Base-by-base conservation (phyloP, 75 land plant genomes). In the Picea glauca region DNA sequence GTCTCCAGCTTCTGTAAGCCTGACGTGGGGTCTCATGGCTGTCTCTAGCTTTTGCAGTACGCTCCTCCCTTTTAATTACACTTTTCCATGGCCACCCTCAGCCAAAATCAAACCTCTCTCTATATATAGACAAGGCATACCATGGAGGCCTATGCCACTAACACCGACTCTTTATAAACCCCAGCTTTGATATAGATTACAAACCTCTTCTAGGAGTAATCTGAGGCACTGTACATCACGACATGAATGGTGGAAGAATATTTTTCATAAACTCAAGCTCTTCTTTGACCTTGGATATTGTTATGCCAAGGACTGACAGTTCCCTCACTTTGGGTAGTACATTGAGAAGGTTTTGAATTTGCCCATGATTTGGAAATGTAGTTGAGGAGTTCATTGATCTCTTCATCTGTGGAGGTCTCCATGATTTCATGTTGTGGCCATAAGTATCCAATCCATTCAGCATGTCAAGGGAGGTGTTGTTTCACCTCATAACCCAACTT, bases 401-500 rank as follows among this genome's bases (percentile, higher is more conserved):
- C 78, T 83, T 84, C 62, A 88, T 79, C 82, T 65, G 63, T 38
- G 92, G 89, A 35, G 86, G 87, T 13, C 56, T 20, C 90, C 93
- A 93, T 30, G 70, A 13, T 0, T 75, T 46, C 23, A 77, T 73
- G 64, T 83, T 81, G 18, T 50, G 20, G 58, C 89, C 88, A 83
- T 50, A 79, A 62, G 72, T 64, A 58, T 85, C 88, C 30, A 77
- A 72, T 30, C 93, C 84, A 67, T 77, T 68, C 50, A 88, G 11
- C 91, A 93, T 90, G 81, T 85, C 76, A 12, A 93, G 82, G 17
- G 92, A 92, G 66, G 88, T 90, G 80, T 91, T 91, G 57, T 84
- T 85, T 58, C 83, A 67, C 72, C 74, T 20, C 92, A 88, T 84
- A 70, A 89, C 80, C 50, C 82, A 12, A 74, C 81, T 73, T 57